A percentile compares a stretch with the other conserved stretches of the same genome.
phyloP scores from a whole-genome alignment of 2,329 filamentous ascomycete genomes.

The Ascochyta fabae region DNA sequence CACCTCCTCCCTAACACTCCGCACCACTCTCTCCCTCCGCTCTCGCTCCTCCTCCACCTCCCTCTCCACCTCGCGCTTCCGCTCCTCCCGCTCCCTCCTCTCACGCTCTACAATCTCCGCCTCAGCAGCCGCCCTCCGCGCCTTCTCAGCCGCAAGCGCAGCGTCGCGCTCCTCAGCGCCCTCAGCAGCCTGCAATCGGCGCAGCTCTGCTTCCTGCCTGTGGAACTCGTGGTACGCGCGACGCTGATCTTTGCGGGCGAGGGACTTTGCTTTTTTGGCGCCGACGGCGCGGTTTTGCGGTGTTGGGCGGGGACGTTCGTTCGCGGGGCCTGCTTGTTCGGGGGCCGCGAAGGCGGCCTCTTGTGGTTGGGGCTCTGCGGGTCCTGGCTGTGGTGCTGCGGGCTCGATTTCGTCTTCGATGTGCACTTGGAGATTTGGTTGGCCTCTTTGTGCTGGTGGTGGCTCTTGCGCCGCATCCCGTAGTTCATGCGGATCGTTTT shows the following conservation, averaged over 20 bases:
- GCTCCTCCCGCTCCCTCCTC: slow-evolving; percentile 48
- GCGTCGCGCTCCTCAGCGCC: slow-evolving; percentile 55
- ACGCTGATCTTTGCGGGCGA: slow-evolving; percentile 54
- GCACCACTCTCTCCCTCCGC: slow-evolving; percentile 40
- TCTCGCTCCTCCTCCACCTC: slow-evolving; percentile 47
- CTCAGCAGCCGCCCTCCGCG: slow-evolving; percentile 51
- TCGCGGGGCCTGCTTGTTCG: slow-evolving; percentile 44
- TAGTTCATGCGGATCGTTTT: not conserved
- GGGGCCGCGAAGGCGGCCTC: slow-evolving; percentile 7
- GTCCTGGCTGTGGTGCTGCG: slow-evolving; percentile 36
- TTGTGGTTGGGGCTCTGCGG: slow-evolving; percentile 3
- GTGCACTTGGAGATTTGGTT: slow-evolving; percentile 2
- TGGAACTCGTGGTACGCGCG: slow-evolving; percentile 58
- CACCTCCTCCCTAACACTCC: slow-evolving; percentile 35
- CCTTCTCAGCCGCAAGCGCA: slow-evolving; percentile 49
- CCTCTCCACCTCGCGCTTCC: slow-evolving; percentile 47
- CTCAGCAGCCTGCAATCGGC: slow-evolving; percentile 52
- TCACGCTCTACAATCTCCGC: slow-evolving; percentile 51
- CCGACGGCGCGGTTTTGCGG: slow-evolving; percentile 50
- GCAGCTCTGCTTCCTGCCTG: slow-evolving; percentile 55
- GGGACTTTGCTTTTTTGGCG: slow-evolving; percentile 58
- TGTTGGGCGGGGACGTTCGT: slow-evolving; percentile 34
- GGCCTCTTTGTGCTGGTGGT: not conserved
- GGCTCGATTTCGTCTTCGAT: slow-evolving; percentile 20
- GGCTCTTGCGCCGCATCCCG: not conserved